Evolutionary conservation across 331 rosid species (phyloP).

Genomic region (Prunus yedoensis): DNA sequence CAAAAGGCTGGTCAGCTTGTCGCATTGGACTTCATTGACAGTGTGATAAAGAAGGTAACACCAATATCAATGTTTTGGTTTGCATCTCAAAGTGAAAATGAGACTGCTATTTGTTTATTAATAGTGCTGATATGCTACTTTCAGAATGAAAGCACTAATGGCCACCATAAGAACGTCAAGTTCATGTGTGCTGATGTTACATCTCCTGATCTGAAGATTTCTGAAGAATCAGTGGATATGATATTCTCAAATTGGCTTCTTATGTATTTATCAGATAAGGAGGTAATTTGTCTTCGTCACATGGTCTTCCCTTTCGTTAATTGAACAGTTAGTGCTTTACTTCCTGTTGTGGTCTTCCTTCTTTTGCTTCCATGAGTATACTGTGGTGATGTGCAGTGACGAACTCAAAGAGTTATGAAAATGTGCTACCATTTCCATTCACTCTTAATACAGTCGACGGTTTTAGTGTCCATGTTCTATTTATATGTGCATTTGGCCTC

Average conservation of each 20-base stretch:
- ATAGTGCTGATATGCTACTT: not conserved
- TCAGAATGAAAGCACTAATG: conserved; percentile 79
- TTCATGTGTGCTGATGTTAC: conserved; percentile 92
- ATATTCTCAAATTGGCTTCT: conserved; percentile 96
- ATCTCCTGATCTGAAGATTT: conserved; percentile 53
- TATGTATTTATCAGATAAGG: conserved; percentile 87
- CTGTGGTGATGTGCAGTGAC: not conserved
- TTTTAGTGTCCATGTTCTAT: too few relatives aligned
- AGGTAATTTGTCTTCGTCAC: conserved; percentile 44
- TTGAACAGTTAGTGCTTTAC: not conserved
- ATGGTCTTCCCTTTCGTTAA: not conserved
- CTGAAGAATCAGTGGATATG: conserved; percentile 74
- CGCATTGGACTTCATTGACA: conserved; percentile 88
- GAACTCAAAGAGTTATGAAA: too few relatives aligned
- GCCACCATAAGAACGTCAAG: conserved; percentile 73
- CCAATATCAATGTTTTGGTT: not conserved
- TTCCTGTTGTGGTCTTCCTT: not conserved
- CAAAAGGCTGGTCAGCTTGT: conserved; percentile 75
- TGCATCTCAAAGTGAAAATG: not conserved
- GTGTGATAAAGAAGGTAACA: conserved; percentile 80
- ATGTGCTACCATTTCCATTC: too few relatives aligned
- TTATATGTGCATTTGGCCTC: too few relatives aligned
- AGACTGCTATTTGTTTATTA: not conserved
- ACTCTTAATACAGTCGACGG: too few relatives aligned
- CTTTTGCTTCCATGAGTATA: not conserved